Percentiles rank a stretch among this genome's conserved stretches.
Evolutionary conservation across 2,329 filamentous ascomycete genomes (phyloP).

Genomic region (Remersonia thermophila): DNA sequence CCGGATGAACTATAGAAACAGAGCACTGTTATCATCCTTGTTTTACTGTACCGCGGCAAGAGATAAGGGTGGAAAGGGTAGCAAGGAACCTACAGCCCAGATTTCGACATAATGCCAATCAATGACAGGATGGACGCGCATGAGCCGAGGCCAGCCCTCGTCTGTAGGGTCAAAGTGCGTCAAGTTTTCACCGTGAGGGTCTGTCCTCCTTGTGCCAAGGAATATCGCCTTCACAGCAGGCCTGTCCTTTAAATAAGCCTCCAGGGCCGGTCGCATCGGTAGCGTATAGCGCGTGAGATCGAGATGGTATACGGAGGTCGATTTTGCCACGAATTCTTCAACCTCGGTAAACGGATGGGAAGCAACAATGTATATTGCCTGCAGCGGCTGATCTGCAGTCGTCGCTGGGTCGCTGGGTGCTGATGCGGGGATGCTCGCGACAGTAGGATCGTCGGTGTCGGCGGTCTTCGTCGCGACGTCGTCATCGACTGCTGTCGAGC

Average conservation of each 20-base stretch:
- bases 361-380: conserved; percentile 82
- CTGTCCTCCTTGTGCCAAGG: conserved; percentile 78
- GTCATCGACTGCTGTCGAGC: conserved; percentile 8
- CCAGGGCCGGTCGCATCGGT: conserved; percentile 72
- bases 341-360: conserved; percentile 75
- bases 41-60: background rate
- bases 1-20: conserved; percentile 53
- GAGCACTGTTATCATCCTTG: conserved; percentile 6
- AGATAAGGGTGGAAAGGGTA: background rate
- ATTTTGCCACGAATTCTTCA: conserved; percentile 65
- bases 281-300: conserved; percentile 61
- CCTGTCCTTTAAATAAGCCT: conserved; percentile 57
- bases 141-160: conserved; percentile 78
- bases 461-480: conserved; percentile 7
- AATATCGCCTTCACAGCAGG: conserved; percentile 64
- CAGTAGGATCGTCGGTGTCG: background rate
- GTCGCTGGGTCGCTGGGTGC: background rate
- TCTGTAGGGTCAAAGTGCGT: conserved; percentile 82
- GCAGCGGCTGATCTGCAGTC: conserved; percentile 38
- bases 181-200: conserved; percentile 73
- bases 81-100: conserved; percentile 60
- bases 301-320: conserved; percentile 59
- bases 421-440: background rate
- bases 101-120: conserved; percentile 97
- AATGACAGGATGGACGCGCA: conserved; percentile 89